Percentiles rank a stretch among this genome's conserved stretches.
These are phyloP conservation scores for Saccharomycopsis babjevae DNA, from an alignment of 805 yeast species.

Conservation along the genomic window DNA sequence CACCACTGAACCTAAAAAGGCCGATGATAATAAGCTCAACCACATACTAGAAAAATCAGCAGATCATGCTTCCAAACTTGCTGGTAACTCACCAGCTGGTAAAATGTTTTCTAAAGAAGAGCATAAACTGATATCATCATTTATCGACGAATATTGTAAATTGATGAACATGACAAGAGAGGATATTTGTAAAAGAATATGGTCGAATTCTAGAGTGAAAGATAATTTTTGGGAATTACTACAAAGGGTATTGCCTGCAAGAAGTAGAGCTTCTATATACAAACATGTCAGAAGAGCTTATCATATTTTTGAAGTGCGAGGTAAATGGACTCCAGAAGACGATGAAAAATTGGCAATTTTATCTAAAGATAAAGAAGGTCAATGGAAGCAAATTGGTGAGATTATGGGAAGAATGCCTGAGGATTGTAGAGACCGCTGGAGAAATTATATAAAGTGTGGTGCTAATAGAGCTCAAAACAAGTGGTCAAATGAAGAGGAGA, in stretches of 20 bases:
- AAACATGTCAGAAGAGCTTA: conserved; percentile 87
- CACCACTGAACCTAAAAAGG: not conserved
- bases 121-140: conserved; percentile 57
- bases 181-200: conserved; percentile 72
- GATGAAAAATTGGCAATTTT: conserved; percentile 57
- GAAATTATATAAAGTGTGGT: conserved; percentile 93
- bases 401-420: conserved; percentile 90
- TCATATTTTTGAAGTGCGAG: conserved; percentile 79
- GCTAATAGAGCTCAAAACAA: conserved; percentile 60
- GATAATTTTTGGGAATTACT: conserved; percentile 86
- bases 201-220: conserved; percentile 77
- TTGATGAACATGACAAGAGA: conserved; percentile 52
- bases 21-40: not conserved
- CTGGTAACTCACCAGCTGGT: conserved; percentile 10
- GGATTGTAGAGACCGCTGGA: conserved; percentile 94
- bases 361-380: conserved; percentile 61
- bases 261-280: conserved; percentile 83
- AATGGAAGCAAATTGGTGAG: conserved; percentile 81
- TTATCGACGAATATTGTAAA: conserved; percentile 57
- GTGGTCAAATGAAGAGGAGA: conserved; percentile 74
- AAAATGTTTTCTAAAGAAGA: conserved; percentile 53
- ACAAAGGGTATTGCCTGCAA: conserved; percentile 67
- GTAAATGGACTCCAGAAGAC: conserved; percentile 82
- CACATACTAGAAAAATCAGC: conserved; percentile 16
- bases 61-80: conserved; percentile 6